Evolutionary conservation across 2,329 filamentous ascomycete genomes (phyloP).

Genomic region (Penicillium janthinellum): DNA sequence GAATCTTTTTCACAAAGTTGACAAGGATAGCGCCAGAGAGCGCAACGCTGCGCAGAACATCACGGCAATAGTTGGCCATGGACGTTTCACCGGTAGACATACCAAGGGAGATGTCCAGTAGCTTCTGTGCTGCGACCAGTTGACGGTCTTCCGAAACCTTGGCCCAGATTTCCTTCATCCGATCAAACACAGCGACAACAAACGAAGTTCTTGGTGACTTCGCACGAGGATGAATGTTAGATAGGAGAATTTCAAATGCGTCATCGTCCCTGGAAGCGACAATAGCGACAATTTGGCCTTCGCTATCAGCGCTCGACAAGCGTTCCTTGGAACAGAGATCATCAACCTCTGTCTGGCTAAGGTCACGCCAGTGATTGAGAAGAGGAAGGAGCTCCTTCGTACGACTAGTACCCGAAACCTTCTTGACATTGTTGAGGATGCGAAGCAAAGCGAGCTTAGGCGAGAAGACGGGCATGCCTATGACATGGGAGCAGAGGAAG

Average conservation of each 20-base stretch:
- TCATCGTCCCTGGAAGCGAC: slow-evolving; percentile 61
- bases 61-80: slow-evolving; percentile 49
- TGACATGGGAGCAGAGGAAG: slow-evolving; percentile 73
- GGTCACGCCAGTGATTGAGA: slow-evolving; percentile 67
- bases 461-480: slow-evolving; percentile 66
- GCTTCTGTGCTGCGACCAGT: slow-evolving; percentile 36
- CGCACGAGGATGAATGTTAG: slow-evolving; percentile 50
- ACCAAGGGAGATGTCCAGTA: slow-evolving; percentile 47
- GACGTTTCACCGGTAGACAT: slow-evolving; percentile 27
- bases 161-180: slow-evolving; percentile 72
- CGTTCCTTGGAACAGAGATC: slow-evolving; percentile 54
- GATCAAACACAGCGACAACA: slow-evolving; percentile 65
- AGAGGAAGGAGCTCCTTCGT: slow-evolving; percentile 76
- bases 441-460: slow-evolving; percentile 74
- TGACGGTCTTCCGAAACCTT: slow-evolving; percentile 43
- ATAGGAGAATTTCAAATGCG: slow-evolving; percentile 57
- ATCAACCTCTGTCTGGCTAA: slow-evolving; percentile 55
- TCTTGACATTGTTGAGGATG: slow-evolving; percentile 70
- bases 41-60: slow-evolving; percentile 72
- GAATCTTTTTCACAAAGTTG: slow-evolving; percentile 72
- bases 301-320: slow-evolving; percentile 51
- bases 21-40: slow-evolving; percentile 72
- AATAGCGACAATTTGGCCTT: slow-evolving; percentile 55
- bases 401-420: slow-evolving; percentile 71
- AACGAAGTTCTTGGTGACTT: slow-evolving; percentile 56